Percentiles rank a stretch among this genome's conserved stretches.
phyloP scores from a whole-genome alignment of 2,329 filamentous ascomycete genomes.

The Teratosphaeria zuluensis region DNA sequence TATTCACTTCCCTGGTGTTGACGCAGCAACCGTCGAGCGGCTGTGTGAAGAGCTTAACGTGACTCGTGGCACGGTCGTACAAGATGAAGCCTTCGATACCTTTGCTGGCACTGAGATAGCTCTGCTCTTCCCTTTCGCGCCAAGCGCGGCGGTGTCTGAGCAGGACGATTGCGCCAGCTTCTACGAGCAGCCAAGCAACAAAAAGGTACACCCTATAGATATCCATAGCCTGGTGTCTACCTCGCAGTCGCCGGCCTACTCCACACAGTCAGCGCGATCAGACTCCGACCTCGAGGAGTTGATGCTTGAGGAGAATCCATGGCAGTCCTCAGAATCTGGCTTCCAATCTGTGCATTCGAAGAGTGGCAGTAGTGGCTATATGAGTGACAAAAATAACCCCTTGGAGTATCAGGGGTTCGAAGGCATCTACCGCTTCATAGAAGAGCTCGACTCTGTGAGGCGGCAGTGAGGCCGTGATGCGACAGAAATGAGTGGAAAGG shows the following conservation, averaged over 20 bases:
- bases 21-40: constrained; percentile 68
- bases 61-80: constrained; percentile 63
- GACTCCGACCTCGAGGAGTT: constrained; percentile 17
- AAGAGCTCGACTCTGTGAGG: constrained; percentile 48
- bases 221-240: constrained; percentile 51
- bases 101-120: constrained; percentile 62
- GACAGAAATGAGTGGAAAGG: constrained; percentile 1
- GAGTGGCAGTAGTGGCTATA: constrained; percentile 35
- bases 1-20: constrained; percentile 84
- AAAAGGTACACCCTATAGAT: constrained; percentile 33
- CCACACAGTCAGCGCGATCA: constrained; percentile 22
- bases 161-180: constrained; percentile 25
- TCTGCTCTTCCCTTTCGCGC: constrained; percentile 78
- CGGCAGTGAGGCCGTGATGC: constrained; percentile 7
- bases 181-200: constrained; percentile 31
- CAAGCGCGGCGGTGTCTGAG: constrained; percentile 31
- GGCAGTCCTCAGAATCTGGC: constrained; percentile 41
- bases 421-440: constrained; percentile 57
- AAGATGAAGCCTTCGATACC: constrained; percentile 67
- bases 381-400: constrained; percentile 28
- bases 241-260: constrained; percentile 23
- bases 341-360: constrained; percentile 48
- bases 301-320: constrained; percentile 37
- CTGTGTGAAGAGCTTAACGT: constrained; percentile 85
- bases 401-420: constrained; percentile 54